Conservation (phyloP, 2,329 filamentous ascomycete genomes). For the Chrysosporium queenslandicum region DNA sequence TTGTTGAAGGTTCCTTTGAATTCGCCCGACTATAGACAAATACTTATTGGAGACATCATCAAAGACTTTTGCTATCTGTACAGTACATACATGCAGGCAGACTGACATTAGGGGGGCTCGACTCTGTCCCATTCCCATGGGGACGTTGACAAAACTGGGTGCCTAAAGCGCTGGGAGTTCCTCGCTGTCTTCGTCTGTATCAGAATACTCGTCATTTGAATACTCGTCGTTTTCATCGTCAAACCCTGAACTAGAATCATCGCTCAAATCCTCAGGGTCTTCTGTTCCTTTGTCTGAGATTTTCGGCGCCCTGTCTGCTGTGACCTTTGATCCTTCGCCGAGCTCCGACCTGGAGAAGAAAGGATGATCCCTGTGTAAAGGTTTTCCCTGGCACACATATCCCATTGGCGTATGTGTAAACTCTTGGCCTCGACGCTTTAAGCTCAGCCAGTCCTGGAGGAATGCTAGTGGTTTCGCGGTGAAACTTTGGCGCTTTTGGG, state of each 20-base stretch:
- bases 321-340: background rate
- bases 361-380: conserved; percentile 22
- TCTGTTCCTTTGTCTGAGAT: background rate
- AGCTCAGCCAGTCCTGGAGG: conserved; percentile 28
- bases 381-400: conserved; percentile 26
- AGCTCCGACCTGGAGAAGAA: conserved; percentile 21
- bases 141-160: no score
- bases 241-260: conserved; percentile 2
- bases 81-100: no score
- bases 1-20: no score
- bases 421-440: conserved; percentile 28
- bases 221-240: conserved; percentile 4
- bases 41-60: conserved; percentile 16
- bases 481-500: background rate
- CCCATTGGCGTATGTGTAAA: conserved; percentile 31
- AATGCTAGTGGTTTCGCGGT: conserved; percentile 21
- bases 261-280: background rate
- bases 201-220: background rate
- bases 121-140: no score
- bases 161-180: no score
- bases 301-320: background rate
- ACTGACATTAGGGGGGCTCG: no score
- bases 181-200: background rate
- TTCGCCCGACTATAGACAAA: no score
- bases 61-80: no score